A percentile compares a stretch with the other conserved stretches of the same genome.
Evolutionary conservation across 139 green algal genomes (phyloP).

Genomic region (Coelastrella sp.): DNA sequence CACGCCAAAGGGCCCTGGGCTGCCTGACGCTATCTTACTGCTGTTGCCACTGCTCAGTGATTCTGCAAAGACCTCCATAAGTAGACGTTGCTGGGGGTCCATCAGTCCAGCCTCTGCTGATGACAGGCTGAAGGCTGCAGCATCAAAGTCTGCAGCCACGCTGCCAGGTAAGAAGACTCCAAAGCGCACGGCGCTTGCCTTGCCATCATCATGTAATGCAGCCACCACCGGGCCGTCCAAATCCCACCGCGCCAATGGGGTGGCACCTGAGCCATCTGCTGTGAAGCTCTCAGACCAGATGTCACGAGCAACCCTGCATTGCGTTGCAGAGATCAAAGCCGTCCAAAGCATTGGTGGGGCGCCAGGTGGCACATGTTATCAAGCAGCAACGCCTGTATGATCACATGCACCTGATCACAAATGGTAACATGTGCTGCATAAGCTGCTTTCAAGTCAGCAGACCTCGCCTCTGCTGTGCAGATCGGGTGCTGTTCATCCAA

Average conservation of each 20-base stretch:
- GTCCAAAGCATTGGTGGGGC: too few relatives aligned
- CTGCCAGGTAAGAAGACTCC: conserved; percentile 66
- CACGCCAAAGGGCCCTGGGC: background rate
- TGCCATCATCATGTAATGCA: conserved; percentile 3
- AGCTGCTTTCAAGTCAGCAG: too few relatives aligned
- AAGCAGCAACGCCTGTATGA: background rate
- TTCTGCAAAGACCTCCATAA: conserved; percentile 70
- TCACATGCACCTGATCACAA: too few relatives aligned
- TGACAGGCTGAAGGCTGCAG: conserved; percentile 69
- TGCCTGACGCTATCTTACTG: background rate
- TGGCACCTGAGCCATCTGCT: conserved; percentile 56
- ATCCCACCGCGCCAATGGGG: conserved; percentile 73
- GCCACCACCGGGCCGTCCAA: conserved; percentile 47
- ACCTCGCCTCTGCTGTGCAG: too few relatives aligned
- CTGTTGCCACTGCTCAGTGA: conserved; percentile 1
- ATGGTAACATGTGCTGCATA: too few relatives aligned
- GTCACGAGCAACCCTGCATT: background rate
- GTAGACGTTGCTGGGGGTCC: conserved; percentile 91
- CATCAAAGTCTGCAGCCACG: conserved; percentile 78
- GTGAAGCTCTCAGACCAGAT: conserved; percentile 12
- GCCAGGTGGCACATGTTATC: background rate
- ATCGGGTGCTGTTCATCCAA: too few relatives aligned
- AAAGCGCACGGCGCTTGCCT: conserved; percentile 64
- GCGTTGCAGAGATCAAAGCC: background rate
- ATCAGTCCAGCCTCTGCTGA: conserved; percentile 74